Evolutionary conservation across 495 filamentous ascomycete species (phyloP), one percentile per base, ranked within the genome.

Genomic region (Patellaria atrata): DNA sequence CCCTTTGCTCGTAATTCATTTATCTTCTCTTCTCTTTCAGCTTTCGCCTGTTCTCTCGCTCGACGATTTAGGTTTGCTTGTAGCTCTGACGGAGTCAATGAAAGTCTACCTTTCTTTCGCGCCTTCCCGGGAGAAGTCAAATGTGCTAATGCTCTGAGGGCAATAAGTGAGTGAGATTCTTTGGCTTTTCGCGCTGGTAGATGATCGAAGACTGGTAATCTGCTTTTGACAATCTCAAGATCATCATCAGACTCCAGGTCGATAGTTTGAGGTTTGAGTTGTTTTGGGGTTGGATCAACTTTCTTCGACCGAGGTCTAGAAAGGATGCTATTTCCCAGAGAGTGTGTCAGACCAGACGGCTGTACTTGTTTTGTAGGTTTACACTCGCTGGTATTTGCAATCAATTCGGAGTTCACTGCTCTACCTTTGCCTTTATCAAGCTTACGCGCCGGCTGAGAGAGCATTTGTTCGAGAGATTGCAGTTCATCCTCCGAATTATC

Each of bases 21-120:
- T 11, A 96, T 67, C 37, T 75, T 77, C 44, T 82, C 77, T 27
- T 75, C 72, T n/a, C 82, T 68, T 50, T 86, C 85, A 21, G 69
- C 56, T 15, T 68, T 67, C 25, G 86, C 91, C 57, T 99, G 89
- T 42, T 75, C 64, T 22, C 82, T 70, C 0, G 85, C 83, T 36
- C 75, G 70, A 39, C 68, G 68, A 4, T 75, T 57, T 11, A 96
- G 54, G 13, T 57, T 65, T 5, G 63, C 59, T n/a, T 83, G 70
- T 26, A 96, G 60, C 40, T 89, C 73, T 6, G 69, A 66, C 1
- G 67, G 52, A 4, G 70, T 80, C 64, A 94, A 77, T 5, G 64
- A 65, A 2, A 56, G 52, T 36, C 37, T 47, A 32, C 43, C 58
- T 47, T 43, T 53, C 42, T 19, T 47, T 44, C 42, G 56, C 57